Conservation (phyloP, 2,329 filamentous ascomycete genomes). For the Macroventuria anomochaeta region DNA sequence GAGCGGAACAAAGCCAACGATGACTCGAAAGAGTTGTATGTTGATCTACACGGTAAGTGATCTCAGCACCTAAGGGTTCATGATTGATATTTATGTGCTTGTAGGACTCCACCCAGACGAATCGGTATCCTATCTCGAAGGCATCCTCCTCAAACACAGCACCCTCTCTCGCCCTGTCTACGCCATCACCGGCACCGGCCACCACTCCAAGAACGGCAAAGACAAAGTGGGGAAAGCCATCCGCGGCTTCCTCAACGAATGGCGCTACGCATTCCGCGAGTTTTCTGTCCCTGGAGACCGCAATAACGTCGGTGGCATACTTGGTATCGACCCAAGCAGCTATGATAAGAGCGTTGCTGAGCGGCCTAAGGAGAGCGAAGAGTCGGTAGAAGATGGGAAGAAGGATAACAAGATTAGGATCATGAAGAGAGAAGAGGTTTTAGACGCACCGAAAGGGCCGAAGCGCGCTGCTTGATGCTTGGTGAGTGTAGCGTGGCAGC, state of each 20-base stretch:
- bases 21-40: slow-evolving; percentile 76
- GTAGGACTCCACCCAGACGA: slow-evolving; percentile 92
- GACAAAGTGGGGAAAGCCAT: slow-evolving; percentile 97
- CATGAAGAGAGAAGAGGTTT: slow-evolving; percentile 48
- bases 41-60: slow-evolving; percentile 78
- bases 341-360: slow-evolving; percentile 57
- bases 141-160: slow-evolving; percentile 82
- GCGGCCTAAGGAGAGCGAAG: slow-evolving; percentile 45
- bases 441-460: slow-evolving; percentile 47
- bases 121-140: slow-evolving; percentile 91
- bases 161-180: slow-evolving; percentile 78
- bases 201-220: slow-evolving; percentile 98
- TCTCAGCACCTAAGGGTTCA: too few species aligned
- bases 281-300: slow-evolving; percentile 96
- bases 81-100: slow-evolving; percentile 12
- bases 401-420: slow-evolving; percentile 47
- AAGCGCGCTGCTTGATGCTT: slow-evolving; percentile 37
- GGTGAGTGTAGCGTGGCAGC: not conserved
- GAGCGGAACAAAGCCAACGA: slow-evolving; percentile 79
- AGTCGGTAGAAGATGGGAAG: slow-evolving; percentile 32
- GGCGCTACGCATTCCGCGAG: slow-evolving; percentile 93
- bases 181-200: slow-evolving; percentile 94
- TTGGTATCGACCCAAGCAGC: slow-evolving; percentile 68
- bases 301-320: slow-evolving; percentile 74
- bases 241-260: slow-evolving; percentile 88